Base-by-base conservation (phyloP, 169 alveolate species). In the Plasmodium sp. region DNA sequence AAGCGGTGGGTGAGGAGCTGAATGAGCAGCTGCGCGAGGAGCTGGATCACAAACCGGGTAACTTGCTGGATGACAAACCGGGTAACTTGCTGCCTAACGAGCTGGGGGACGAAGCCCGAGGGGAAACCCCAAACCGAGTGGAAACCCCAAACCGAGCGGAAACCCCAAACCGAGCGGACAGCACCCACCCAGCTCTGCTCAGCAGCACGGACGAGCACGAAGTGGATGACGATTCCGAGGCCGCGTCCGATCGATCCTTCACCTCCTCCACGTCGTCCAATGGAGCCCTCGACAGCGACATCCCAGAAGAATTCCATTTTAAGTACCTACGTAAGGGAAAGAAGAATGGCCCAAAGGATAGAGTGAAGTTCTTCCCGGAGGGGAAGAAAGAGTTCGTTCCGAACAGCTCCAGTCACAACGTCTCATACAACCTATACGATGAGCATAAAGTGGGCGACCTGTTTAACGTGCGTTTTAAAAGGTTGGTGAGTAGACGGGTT, bases 241-340 rank as follows among this genome's bases (percentile, higher is more conserved):
- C 22, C 5, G 33, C 84, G 14, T 34, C 73, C 18, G 75, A 62
- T 2, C 41, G 14, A 22, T 33, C 80, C 16, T 43, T 39, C 22
- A 3, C 43, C 14, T 48, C 54, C 3, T 3, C 45, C 14, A 56
- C 88, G 12, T n/a, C 34, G 5, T 31, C 81, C 12, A 31, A 86
- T 18, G 14, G 43, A 16, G 18, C 81, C 48, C 12, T 75, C 71
- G 93, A 86, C 43, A 86, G 93, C 77, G 93, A 86, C 18, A 75
- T 86, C 39, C 82, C 93, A 3, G 81, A 77, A 33, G 81, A 74
- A 34, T 86, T 86, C 72, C 67, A 86, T 33, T 86, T 86, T 45
- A 86, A 86, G 18, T 86, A 86, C 56, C 73, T 43, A 2, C 92
- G 77, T 12, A 73, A 84, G 27, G 79, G 56, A 27, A 75, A 72